Percentiles rank a stretch among this genome's conserved stretches.
Evolutionary conservation across 108 stramenopile species (phyloP).

Genomic region (Cyclotella choctawhatcheeana): DNA sequence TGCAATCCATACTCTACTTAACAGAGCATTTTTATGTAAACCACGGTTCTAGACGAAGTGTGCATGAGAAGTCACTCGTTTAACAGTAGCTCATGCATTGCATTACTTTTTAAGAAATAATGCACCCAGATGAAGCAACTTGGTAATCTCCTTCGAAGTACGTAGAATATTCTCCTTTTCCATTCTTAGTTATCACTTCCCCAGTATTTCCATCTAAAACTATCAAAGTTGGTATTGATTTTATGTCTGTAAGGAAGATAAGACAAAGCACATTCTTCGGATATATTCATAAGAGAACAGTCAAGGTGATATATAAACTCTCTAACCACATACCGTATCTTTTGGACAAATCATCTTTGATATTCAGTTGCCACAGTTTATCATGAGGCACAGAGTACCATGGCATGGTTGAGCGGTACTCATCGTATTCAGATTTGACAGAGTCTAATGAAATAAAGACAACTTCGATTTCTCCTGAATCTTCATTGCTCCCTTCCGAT

Average conservation of each 20-base stretch:
- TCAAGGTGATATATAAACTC: too few species aligned
- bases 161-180: constrained; percentile 30
- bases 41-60: too few species aligned
- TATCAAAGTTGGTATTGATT: constrained; percentile 77
- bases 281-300: too few species aligned
- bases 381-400: constrained; percentile 87
- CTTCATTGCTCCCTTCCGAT: background rate
- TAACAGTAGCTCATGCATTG: too few species aligned
- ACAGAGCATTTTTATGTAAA: too few species aligned
- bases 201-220: constrained; percentile 77
- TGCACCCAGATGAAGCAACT: constrained; percentile 25
- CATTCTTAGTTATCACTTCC: constrained; percentile 33
- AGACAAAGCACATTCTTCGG: too few species aligned
- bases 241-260: too few species aligned
- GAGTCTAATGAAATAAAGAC: constrained; percentile 88
- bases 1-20: background rate
- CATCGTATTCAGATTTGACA: constrained; percentile 68
- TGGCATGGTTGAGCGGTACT: constrained; percentile 78
- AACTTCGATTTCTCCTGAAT: constrained; percentile 67
- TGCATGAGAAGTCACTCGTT: too few species aligned
- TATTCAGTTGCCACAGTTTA: constrained; percentile 40
- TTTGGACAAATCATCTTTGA: constrained; percentile 41
- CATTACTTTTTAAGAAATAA: constrained; percentile 28
- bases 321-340: too few species aligned
- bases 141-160: constrained; percentile 44